Conservation (phyloP, 805 yeast genomes). For the Cyberlindnera sargentensis region DNA sequence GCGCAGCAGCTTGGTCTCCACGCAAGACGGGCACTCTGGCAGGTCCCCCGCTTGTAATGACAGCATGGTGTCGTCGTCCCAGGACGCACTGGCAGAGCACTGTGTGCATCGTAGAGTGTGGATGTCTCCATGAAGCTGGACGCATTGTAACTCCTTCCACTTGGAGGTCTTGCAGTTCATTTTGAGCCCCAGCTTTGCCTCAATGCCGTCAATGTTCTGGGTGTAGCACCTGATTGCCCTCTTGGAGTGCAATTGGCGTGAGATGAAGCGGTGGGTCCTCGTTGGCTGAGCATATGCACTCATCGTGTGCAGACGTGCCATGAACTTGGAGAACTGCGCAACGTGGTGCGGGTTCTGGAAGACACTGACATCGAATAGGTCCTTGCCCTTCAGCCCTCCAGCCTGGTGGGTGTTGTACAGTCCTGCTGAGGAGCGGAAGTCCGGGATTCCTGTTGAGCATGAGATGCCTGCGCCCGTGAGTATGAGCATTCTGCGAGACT, state of each 20-base stretch:
- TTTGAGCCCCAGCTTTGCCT: slow-evolving; percentile 53
- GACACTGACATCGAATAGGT: slow-evolving; percentile 79
- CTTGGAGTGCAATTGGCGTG: slow-evolving; percentile 37
- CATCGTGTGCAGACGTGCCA: slow-evolving; percentile 68
- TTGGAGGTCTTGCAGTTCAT: slow-evolving; percentile 26
- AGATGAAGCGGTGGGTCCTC: slow-evolving; percentile 70
- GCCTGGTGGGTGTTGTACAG: slow-evolving; percentile 44
- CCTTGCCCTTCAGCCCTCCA: slow-evolving; percentile 73
- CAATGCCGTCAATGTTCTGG: slow-evolving; percentile 91
- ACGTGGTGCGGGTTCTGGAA: slow-evolving; percentile 64
- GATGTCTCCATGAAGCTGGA: slow-evolving; percentile 88
- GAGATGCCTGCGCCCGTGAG: slow-evolving; percentile 96
- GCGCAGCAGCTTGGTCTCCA: slow-evolving; percentile 47
- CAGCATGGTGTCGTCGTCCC: slow-evolving; percentile 50
- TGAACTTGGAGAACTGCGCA: slow-evolving; percentile 76
- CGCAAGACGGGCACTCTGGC: slow-evolving; percentile 74
- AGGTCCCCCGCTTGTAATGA: slow-evolving; percentile 52
- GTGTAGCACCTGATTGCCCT: slow-evolving; percentile 81
- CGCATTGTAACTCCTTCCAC: slow-evolving; percentile 68
- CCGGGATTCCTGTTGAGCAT: slow-evolving; percentile 96
- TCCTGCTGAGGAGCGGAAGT: slow-evolving; percentile 81
- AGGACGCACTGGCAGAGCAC: slow-evolving; percentile 51
- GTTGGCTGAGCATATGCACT: slow-evolving; percentile 72
- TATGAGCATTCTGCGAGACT: slow-evolving; percentile 45
- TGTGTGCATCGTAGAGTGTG: slow-evolving; percentile 69